These are phyloP conservation scores for Asterophora parasitica DNA, from an alignment of 768 basidiomycete genomes.

Conservation along the genomic window DNA sequence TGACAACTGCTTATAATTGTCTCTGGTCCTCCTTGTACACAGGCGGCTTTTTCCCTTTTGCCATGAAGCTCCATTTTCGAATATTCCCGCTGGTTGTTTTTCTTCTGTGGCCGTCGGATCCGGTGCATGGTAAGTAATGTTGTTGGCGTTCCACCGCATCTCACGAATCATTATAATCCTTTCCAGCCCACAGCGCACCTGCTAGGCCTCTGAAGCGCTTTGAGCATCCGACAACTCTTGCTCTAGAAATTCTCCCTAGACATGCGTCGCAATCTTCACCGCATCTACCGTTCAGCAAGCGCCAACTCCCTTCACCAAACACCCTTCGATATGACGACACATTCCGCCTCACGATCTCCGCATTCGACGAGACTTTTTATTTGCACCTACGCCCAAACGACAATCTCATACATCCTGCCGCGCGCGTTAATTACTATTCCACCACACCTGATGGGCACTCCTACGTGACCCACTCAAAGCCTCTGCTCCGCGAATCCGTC, in stretches of 20 bases:
- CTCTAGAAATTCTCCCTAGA: constrained; percentile 57
- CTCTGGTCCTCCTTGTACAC: constrained; percentile 10
- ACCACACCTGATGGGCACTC: constrained; percentile 44
- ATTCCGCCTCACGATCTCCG: constrained; percentile 64
- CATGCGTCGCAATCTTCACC: constrained; percentile 19
- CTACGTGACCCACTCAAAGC: constrained; percentile 48
- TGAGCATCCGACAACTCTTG: constrained; percentile 43
- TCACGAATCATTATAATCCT: constrained; percentile 3
- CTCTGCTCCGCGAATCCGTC: constrained; percentile 59
- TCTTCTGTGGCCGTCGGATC: constrained; percentile 28
- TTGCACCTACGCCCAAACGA: constrained; percentile 77
- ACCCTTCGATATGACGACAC: constrained; percentile 63
- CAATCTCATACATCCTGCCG: constrained; percentile 73
- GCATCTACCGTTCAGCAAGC: constrained; percentile 27
- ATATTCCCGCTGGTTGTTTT: constrained; percentile 44
- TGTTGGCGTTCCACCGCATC: constrained; percentile 2
- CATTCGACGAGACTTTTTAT: constrained; percentile 60
- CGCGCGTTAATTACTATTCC: constrained; percentile 64
- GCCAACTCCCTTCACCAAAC: constrained; percentile 33
- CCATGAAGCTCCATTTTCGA: constrained; percentile 30
- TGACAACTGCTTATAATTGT: not conserved
- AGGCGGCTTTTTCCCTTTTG: constrained; percentile 26
- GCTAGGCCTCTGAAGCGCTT: constrained; percentile 45
- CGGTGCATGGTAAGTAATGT: constrained; percentile 25
- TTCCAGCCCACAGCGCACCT: constrained; percentile 42